Evolutionary conservation across 2,329 filamentous ascomycete genomes (phyloP), one percentile per base, ranked within the genome.

Genomic region (Trichoderma sp.): DNA sequence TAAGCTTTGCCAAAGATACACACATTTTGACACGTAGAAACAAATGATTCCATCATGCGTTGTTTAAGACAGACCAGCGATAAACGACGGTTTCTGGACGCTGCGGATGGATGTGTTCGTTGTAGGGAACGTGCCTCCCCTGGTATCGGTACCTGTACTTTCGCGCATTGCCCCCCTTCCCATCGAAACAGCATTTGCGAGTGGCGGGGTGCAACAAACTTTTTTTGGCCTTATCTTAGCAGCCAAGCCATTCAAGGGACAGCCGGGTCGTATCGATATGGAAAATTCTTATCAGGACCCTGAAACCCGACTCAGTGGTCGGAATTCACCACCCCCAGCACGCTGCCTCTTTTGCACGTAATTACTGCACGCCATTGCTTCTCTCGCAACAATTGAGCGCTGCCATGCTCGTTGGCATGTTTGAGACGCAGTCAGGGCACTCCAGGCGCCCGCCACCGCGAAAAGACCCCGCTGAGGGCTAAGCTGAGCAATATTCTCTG

Each of bases 171-270:
- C 37, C 55, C 49, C 63, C 61, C 62, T 59, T 66, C 63, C 63
- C 63, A 59, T 52, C 63, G 14, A 57, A 57, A 66, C 47, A 56
- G n/a, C 53, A 58, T 57, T 27, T 14, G 16, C 19, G 35, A 49
- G 63, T 67, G 63, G 63, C 53, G 63, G 63, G 63, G 63, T 67
- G 63, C 55, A 67, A 67, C 63, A 67, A 67, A 67, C 47, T 68
- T 68, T 62, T 59, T 59, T 49, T 31, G 55, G 43, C 52, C 62
- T 65, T 65, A 65, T 65, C 62, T 59, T 67, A 67, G 63, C 55
- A 57, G 35, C 13, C 27, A 37, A 58, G 55, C 63, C 53, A 19
- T 55, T 29, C 62, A 67, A 57, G 63, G 63, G 53, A 35, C 55
- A 14, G 52, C 19, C n/a, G 47, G 19, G 47, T 49, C 53, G 29